A percentile compares a stretch with the other conserved stretches of the same genome.
These are phyloP conservation scores for Halophytophthora batemanensis DNA, from an alignment of 352 stramenopile species.

Conservation along the genomic window DNA sequence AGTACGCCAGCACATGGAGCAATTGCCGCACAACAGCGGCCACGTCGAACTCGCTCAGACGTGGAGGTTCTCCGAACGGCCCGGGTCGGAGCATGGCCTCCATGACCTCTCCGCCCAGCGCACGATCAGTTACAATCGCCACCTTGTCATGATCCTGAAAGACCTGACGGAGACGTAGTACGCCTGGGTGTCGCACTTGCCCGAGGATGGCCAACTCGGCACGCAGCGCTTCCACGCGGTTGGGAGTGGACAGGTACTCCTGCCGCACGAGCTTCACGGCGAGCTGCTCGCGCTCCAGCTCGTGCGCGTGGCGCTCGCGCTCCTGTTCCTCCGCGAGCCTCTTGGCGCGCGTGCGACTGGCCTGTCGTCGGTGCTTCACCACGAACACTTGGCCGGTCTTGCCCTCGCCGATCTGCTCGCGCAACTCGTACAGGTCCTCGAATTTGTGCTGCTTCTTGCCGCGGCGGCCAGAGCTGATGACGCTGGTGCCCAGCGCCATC, in stretches of 20 bases:
- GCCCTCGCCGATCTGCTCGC: conserved; percentile 70
- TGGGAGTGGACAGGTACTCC: conserved; percentile 69
- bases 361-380: conserved; percentile 27
- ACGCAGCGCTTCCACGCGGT: conserved; percentile 61
- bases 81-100: conserved; percentile 35
- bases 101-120: conserved; percentile 62
- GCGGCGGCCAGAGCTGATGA: conserved; percentile 8
- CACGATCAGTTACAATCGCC: conserved; percentile 67
- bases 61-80: conserved; percentile 1
- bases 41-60: conserved; percentile 60
- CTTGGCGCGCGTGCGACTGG: conserved; percentile 25
- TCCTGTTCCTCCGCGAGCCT: conserved; percentile 45
- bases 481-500: conserved; percentile 1
- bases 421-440: conserved; percentile 63
- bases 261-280: conserved; percentile 67
- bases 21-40: conserved; percentile 63
- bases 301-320: conserved; percentile 48
- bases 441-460: conserved; percentile 33
- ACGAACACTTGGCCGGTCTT: conserved; percentile 76
- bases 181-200: conserved; percentile 47
- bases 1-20: conserved; percentile 57
- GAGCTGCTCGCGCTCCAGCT: conserved; percentile 44
- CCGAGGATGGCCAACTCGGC: conserved; percentile 60
- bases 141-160: conserved; percentile 67
- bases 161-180: conserved; percentile 61